These are phyloP conservation scores for Gossypium rotundifolium DNA, from an alignment of 345 rosid species.

Conservation along the genomic window DNA sequence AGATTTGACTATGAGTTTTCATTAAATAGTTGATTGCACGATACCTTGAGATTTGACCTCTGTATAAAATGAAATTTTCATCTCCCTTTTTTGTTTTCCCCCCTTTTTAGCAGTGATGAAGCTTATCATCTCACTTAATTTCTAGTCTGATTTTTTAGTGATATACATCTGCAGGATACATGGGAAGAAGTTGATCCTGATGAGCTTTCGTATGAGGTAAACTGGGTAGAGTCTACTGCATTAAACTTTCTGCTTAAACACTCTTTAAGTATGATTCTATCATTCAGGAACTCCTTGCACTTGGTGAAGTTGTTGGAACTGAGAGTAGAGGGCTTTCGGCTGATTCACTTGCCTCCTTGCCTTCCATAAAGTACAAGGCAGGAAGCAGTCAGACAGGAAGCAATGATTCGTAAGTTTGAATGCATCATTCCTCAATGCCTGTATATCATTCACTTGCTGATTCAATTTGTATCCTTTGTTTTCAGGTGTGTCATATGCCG, in stretches of 20 bases:
- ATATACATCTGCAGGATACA: constrained; percentile 45
- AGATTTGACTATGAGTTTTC: neutral
- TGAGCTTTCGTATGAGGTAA: constrained; percentile 88
- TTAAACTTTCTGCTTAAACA: neutral
- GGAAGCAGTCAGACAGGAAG: constrained; percentile 77
- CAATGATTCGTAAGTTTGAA: constrained; percentile 70
- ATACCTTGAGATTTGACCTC: neutral
- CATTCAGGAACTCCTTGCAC: constrained; percentile 80
- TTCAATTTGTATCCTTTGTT: constrained; percentile 14
- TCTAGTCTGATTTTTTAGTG: neutral
- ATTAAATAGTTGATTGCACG: neutral
- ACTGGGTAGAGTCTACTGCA: constrained; percentile 10
- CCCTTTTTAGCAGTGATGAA: neutral
- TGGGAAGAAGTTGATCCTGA: constrained; percentile 97
- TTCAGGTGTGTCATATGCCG: constrained; percentile 94
- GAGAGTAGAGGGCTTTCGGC: constrained; percentile 93
- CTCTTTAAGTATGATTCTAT: constrained; percentile 10
- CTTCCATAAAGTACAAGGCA: constrained; percentile 57
- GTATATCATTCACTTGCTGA: neutral
- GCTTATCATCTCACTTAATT: neutral
- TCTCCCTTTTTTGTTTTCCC: no score
- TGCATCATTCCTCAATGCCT: constrained; percentile 7
- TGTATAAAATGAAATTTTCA: neutral
- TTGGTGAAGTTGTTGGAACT: constrained; percentile 84
- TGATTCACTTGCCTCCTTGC: constrained; percentile 69